phyloP scores from a whole-genome alignment of 1,139 yeast species.

The Taphrina betulina region DNA sequence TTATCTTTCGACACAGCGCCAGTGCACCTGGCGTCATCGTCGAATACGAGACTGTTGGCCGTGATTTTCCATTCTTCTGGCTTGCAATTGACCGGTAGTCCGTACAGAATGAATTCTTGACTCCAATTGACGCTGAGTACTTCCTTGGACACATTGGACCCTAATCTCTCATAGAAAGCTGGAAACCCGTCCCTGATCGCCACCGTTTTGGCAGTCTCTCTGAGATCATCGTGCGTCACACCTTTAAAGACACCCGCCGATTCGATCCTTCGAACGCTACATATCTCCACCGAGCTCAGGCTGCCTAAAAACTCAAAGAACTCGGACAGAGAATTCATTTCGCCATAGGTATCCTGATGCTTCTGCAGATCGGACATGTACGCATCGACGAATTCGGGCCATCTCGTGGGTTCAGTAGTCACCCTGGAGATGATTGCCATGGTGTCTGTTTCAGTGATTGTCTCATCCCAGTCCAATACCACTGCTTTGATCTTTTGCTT shows the following conservation, averaged over 20 bases:
- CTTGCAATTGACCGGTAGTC: not conserved
- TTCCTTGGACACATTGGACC: not conserved
- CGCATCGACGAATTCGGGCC: slow-evolving; percentile 18
- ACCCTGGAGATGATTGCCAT: slow-evolving; percentile 14
- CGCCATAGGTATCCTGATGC: slow-evolving; percentile 6
- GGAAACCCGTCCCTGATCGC: slow-evolving; percentile 7
- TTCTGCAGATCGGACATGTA: slow-evolving; percentile 23
- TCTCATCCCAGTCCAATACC: slow-evolving; percentile 33
- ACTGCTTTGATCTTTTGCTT: not conserved
- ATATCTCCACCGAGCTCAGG: slow-evolving; percentile 4
- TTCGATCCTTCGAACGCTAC: slow-evolving; percentile 18
- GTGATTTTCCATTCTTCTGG: slow-evolving; percentile 5
- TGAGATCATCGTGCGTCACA: slow-evolving; percentile 4
- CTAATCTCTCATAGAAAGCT: not conserved
- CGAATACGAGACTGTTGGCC: slow-evolving; percentile 19
- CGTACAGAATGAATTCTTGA: slow-evolving; percentile 5
- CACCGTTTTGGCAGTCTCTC: slow-evolving; percentile 2
- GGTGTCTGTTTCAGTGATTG: slow-evolving; percentile 25
- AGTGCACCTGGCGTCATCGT: slow-evolving; percentile 11
- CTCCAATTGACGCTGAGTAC: slow-evolving; percentile 32
- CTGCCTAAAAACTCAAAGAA: slow-evolving; percentile 15
- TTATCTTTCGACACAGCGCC: slow-evolving; percentile 24
- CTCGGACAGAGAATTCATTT: slow-evolving; percentile 7
- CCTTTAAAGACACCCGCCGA: slow-evolving; percentile 17
- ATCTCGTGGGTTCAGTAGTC: slow-evolving; percentile 6